phyloP scores from a whole-genome alignment of 2,329 filamentous ascomycete genomes.

The Akanthomyces uredinophilus region DNA sequence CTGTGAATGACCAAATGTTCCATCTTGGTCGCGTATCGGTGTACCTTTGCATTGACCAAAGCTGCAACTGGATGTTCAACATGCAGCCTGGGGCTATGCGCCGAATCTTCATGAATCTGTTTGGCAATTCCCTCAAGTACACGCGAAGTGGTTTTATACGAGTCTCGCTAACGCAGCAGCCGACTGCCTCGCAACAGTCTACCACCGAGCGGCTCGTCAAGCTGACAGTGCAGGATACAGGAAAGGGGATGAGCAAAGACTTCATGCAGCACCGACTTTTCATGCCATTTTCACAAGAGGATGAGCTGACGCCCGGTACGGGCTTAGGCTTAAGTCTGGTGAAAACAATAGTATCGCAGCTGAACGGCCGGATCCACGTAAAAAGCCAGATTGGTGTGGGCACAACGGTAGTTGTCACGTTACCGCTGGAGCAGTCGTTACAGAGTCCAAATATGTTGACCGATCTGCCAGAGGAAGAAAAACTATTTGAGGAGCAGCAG shows the following conservation, averaged over 20 bases:
- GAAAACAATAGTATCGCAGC: constrained; percentile 51
- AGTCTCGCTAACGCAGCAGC: constrained; percentile 24
- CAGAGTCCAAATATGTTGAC: neutral
- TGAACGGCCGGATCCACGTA: constrained; percentile 56
- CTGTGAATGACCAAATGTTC: neutral
- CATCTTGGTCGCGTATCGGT: constrained; percentile 33
- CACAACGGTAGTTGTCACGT: constrained; percentile 28
- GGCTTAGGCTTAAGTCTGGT: constrained; percentile 62
- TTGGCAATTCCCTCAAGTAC: constrained; percentile 60
- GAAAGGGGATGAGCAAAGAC: constrained; percentile 58
- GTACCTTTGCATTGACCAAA: constrained; percentile 45
- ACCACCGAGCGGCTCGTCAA: neutral
- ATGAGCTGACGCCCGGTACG: constrained; percentile 53
- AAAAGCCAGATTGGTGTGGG: constrained; percentile 48
- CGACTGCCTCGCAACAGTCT: neutral
- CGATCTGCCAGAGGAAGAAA: neutral
- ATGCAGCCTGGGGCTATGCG: constrained; percentile 47
- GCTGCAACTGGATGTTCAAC: constrained; percentile 45
- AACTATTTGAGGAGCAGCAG: neutral
- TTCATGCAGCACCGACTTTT: constrained; percentile 57
- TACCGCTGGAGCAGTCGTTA: neutral
- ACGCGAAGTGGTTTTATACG: constrained; percentile 35
- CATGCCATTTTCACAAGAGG: constrained; percentile 59
- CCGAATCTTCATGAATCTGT: constrained; percentile 57
- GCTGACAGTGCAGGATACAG: constrained; percentile 42